These are phyloP conservation scores for Musa schizocarpa DNA, from an alignment of 176 grass and related monocot species.

Conservation along the genomic window DNA sequence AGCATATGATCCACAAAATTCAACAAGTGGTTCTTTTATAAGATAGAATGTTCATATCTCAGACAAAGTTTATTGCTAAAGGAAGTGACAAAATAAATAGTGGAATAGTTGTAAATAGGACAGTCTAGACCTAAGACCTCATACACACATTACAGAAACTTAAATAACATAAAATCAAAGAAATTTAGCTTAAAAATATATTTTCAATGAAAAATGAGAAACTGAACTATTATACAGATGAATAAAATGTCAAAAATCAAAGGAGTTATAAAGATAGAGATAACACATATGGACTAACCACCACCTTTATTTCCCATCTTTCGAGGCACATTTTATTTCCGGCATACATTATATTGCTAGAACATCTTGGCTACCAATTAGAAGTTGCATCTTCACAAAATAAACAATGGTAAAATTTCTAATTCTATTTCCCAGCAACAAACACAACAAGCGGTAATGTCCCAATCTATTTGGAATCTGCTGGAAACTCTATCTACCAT, in stretches of 20 bases:
- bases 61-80: neutral
- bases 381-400: too few relatives aligned
- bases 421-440: too few relatives aligned
- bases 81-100: neutral
- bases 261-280: conserved; percentile 2
- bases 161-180: neutral
- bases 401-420: too few relatives aligned
- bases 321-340: too few relatives aligned
- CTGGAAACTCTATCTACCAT: too few relatives aligned
- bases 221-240: neutral
- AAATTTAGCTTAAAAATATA: neutral
- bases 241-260: neutral
- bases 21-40: neutral
- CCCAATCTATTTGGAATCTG: too few relatives aligned
- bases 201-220: neutral
- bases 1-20: neutral
- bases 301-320: too few relatives aligned
- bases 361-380: too few relatives aligned
- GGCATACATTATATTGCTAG: too few relatives aligned
- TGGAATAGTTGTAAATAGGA: neutral
- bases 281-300: neutral
- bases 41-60: too few relatives aligned
- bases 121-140: neutral
- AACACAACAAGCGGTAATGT: too few relatives aligned
- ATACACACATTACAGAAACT: neutral